A percentile compares a stretch with the other conserved stretches of the same genome.
Conservation (phyloP, 495 filamentous ascomycete genomes). For the Glonium stellatum region DNA sequence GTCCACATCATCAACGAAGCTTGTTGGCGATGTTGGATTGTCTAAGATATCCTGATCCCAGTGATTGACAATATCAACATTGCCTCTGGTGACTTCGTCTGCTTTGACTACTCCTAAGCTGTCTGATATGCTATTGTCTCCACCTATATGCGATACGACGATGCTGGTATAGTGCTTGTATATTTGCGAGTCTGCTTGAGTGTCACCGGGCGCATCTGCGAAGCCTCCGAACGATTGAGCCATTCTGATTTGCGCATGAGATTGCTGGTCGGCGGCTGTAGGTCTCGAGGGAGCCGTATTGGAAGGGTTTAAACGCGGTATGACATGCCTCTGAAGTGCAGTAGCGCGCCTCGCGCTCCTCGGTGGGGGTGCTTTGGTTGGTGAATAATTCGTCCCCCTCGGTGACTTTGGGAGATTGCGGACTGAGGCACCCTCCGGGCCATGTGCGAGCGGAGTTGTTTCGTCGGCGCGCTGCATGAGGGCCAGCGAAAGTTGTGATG, state of each 20-base stretch:
- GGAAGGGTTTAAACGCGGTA: neutral
- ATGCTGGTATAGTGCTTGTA: conserved; percentile 31
- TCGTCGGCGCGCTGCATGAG: conserved; percentile 2
- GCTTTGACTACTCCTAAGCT: conserved; percentile 3
- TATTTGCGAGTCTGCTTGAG: conserved; percentile 37
- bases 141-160: conserved; percentile 1
- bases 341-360: neutral
- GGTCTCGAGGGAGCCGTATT: neutral
- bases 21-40: conserved; percentile 3
- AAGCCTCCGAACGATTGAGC: conserved; percentile 9
- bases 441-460: neutral
- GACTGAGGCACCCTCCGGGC: neutral
- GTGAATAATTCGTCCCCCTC: neutral
- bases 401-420: neutral
- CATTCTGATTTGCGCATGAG: conserved; percentile 2
- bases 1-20: conserved; percentile 13
- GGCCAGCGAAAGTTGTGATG: neutral
- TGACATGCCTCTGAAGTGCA: neutral
- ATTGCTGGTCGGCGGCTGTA: neutral
- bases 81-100: conserved; percentile 8
- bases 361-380: neutral
- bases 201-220: conserved; percentile 30
- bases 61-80: neutral
- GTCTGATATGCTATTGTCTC: neutral
- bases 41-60: neutral